phyloP scores from a whole-genome alignment of 164 flowering plant species.

The Vitis amurensis region DNA sequence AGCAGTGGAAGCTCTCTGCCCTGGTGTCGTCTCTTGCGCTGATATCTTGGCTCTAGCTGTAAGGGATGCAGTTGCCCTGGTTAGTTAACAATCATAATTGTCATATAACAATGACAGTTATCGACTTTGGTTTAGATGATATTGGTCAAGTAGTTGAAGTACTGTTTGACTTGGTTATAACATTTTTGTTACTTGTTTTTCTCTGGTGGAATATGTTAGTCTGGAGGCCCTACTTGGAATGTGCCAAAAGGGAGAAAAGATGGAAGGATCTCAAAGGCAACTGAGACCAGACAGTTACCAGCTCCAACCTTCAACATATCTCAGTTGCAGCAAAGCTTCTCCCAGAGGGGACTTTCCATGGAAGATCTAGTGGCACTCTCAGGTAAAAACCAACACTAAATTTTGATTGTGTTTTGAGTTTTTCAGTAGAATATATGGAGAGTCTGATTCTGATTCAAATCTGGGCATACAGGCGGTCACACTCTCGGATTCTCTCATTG shows the following conservation, averaged over 20 bases:
- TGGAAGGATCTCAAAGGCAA: slow-evolving; percentile 78
- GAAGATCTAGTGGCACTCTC: slow-evolving; percentile 84
- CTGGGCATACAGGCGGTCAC: slow-evolving; percentile 62
- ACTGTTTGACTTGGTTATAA: not conserved
- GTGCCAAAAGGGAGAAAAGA: slow-evolving; percentile 91
- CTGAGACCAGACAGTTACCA: slow-evolving; percentile 66
- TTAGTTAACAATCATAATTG: slow-evolving; percentile 21
- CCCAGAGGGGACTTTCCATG: slow-evolving; percentile 74
- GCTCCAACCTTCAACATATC: slow-evolving; percentile 74
- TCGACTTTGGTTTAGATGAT: not conserved
- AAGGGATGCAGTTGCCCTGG: slow-evolving; percentile 74
- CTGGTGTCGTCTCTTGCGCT: slow-evolving; percentile 93
- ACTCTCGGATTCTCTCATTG: slow-evolving; percentile 89
- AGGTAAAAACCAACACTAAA: slow-evolving; percentile 32
- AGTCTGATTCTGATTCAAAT: not conserved
- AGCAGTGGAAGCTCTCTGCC: slow-evolving; percentile 63
- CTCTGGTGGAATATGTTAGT: slow-evolving; percentile 26
- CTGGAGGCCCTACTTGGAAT: slow-evolving; percentile 87
- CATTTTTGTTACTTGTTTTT: not conserved
- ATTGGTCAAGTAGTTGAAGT: not conserved
- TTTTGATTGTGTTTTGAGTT: not conserved
- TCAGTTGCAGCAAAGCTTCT: slow-evolving; percentile 70
- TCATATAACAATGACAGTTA: not conserved
- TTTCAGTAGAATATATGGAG: not conserved
- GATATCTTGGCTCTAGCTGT: slow-evolving; percentile 87